These are phyloP conservation scores for Flaveria trinervia DNA, from an alignment of 129 eudicot species.

Conservation along the genomic window DNA sequence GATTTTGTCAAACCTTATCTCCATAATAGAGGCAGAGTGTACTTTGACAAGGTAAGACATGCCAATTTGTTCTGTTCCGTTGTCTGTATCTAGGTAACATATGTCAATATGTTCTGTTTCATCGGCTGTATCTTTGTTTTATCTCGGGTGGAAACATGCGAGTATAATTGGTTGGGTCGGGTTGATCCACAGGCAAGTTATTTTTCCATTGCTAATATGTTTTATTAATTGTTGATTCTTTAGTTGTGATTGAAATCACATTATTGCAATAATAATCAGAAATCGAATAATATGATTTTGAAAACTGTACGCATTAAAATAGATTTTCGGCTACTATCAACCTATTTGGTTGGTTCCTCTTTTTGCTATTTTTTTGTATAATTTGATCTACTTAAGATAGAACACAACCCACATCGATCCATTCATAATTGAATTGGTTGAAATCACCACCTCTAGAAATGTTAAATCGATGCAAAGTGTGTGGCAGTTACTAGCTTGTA, in stretches of 20 bases:
- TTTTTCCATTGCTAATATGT: background rate
- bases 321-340: background rate
- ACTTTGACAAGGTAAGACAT: slow-evolving; percentile 67
- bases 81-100: no score
- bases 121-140: slow-evolving; percentile 9
- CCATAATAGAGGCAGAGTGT: slow-evolving; percentile 65
- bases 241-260: background rate
- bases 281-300: background rate
- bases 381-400: background rate
- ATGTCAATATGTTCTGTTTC: background rate
- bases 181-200: background rate
- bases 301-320: background rate
- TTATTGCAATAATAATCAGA: background rate
- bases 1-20: slow-evolving; percentile 87
- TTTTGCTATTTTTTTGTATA: background rate
- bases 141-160: background rate
- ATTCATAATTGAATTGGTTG: background rate
- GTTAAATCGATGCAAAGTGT: background rate
- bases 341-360: background rate
- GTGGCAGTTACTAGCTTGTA: background rate
- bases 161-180: background rate
- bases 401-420: background rate
- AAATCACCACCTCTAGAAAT: background rate
- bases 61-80: no score
- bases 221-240: background rate